A percentile compares a stretch with the other conserved stretches of the same genome.
Evolutionary conservation across 352 stramenopile genomes (phyloP).

Genomic region (Globisporangium irregulare): DNA sequence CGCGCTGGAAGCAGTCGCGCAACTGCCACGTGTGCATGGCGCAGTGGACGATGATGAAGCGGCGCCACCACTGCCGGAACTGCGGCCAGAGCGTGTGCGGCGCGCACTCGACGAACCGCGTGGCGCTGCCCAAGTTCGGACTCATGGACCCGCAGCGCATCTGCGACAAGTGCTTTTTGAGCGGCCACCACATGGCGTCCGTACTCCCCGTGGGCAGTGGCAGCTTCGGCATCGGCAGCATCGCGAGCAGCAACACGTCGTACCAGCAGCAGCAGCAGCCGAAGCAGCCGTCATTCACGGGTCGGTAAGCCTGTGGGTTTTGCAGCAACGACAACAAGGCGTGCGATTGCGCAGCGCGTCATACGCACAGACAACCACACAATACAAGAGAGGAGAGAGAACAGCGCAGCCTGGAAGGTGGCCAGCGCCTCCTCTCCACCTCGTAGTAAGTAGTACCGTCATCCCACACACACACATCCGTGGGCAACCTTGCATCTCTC

Average conservation of each 20-base stretch:
- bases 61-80: conserved; percentile 82
- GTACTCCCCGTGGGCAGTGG: conserved; percentile 28
- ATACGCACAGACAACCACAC: not conserved
- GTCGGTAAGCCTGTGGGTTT: conserved; percentile 1
- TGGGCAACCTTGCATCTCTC: conserved; percentile 8
- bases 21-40: conserved; percentile 66
- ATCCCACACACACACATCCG: not conserved
- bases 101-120: conserved; percentile 75
- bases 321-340: not conserved
- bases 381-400: not conserved
- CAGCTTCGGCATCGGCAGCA: conserved; percentile 33
- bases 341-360: conserved; percentile 1
- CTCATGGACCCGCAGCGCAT: conserved; percentile 70
- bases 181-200: conserved; percentile 53
- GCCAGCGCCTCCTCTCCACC: not conserved
- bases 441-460: not conserved
- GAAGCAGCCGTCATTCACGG: conserved; percentile 20
- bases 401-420: not conserved
- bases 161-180: conserved; percentile 80
- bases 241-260: conserved; percentile 28
- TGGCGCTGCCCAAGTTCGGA: conserved; percentile 70
- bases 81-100: conserved; percentile 75
- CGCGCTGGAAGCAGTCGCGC: conserved; percentile 72
- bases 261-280: conserved; percentile 29
- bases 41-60: conserved; percentile 57